Evolutionary conservation across 164 flowering plant species (phyloP).

Genomic region (Sextonia rubra): DNA sequence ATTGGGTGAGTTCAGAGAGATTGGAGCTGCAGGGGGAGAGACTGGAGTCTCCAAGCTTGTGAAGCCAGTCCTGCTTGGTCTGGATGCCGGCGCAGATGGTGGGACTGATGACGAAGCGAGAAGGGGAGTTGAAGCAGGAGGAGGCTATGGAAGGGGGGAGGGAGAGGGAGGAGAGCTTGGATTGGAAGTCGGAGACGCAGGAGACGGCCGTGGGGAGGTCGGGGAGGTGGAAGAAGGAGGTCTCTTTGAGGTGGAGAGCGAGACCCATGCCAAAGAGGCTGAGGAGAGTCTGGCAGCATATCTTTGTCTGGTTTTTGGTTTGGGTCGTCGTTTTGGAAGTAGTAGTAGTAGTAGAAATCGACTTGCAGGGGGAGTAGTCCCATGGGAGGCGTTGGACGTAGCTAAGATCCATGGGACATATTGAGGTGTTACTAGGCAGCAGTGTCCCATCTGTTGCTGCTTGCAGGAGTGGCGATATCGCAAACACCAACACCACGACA

Average conservation of each 20-base stretch:
- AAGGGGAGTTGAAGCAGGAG: conserved; percentile 37
- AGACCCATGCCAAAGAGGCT: conserved; percentile 47
- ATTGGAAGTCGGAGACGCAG: conserved; percentile 41
- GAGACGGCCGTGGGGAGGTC: conserved; percentile 31
- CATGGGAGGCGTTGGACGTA: conserved; percentile 44
- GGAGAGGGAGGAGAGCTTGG: conserved; percentile 35
- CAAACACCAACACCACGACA: not conserved
- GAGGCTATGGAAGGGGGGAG: conserved; percentile 32
- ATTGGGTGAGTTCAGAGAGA: conserved; percentile 37
- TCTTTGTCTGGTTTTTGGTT: not conserved
- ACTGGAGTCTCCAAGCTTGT: conserved; percentile 36
- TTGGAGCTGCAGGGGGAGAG: conserved; percentile 36
- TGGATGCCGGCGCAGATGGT: conserved; percentile 45
- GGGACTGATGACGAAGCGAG: conserved; percentile 35
- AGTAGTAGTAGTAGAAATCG: conserved; percentile 2
- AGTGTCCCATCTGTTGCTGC: not conserved
- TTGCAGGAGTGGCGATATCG: not conserved
- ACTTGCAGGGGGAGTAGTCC: conserved; percentile 39
- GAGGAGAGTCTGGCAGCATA: conserved; percentile 46
- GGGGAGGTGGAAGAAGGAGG: conserved; percentile 43
- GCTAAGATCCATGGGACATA: conserved; percentile 51
- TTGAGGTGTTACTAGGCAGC: not conserved
- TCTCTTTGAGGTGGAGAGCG: conserved; percentile 43
- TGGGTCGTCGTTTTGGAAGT: not conserved
- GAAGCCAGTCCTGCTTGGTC: conserved; percentile 47